A percentile compares a stretch with the other conserved stretches of the same genome.
Conservation (phyloP, 495 filamentous ascomycete species). For the Aspergillus hancockii region DNA sequence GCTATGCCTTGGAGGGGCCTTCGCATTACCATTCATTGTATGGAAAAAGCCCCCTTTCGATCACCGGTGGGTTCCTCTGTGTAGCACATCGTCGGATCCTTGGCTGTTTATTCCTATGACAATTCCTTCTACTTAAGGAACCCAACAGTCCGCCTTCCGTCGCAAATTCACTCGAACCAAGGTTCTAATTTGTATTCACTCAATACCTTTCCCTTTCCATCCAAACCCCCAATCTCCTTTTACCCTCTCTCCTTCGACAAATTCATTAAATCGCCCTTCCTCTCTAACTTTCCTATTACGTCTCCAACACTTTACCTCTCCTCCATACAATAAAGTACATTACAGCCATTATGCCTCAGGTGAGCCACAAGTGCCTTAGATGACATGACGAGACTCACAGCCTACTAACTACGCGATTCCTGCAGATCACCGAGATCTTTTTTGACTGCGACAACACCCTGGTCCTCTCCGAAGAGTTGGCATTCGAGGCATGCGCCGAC, state of each 20-base stretch:
- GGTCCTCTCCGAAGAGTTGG: slow-evolving; percentile 85
- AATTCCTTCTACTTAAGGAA: slow-evolving; percentile 14
- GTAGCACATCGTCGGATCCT: neutral
- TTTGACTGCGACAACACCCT: slow-evolving; percentile 99
- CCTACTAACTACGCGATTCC: slow-evolving; percentile 20
- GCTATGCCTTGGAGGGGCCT: slow-evolving; percentile 8
- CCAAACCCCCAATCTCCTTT: neutral
- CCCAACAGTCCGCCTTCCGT: slow-evolving; percentile 7
- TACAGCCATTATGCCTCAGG: slow-evolving; percentile 48
- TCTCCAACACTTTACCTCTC: neutral
- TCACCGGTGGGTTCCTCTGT: slow-evolving; percentile 13
- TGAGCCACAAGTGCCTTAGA: slow-evolving; percentile 18
- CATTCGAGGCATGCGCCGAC: slow-evolving; percentile 92
- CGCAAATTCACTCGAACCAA: neutral
- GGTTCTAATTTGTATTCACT: slow-evolving; percentile 7
- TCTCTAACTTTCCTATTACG: neutral
- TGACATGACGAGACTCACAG: slow-evolving; percentile 11
- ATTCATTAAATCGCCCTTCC: neutral
- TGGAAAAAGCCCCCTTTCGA: neutral
- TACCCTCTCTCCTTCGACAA: neutral
- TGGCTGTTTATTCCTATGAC: neutral
- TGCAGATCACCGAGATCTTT: slow-evolving; percentile 77
- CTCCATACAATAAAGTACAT: neutral
- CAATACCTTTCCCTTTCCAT: neutral
- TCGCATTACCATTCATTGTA: slow-evolving; percentile 1